Conservation (phyloP, 2,329 filamentous ascomycete genomes). For the Stylonectria norvegica region DNA sequence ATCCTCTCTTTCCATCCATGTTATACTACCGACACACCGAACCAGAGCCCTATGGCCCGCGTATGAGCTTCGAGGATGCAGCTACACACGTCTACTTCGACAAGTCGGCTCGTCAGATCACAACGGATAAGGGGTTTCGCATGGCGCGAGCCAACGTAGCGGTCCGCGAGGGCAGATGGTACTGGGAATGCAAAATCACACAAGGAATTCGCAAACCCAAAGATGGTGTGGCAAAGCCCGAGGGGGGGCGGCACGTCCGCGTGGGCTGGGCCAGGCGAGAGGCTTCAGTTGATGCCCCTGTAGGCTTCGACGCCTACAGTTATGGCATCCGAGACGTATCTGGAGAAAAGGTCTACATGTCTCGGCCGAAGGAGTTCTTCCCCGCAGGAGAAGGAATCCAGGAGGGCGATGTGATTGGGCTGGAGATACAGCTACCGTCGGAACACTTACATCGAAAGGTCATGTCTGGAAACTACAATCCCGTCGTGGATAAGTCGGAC, state of each 20-base stretch:
- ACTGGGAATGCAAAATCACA: slow-evolving; percentile 90
- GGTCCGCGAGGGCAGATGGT: slow-evolving; percentile 83
- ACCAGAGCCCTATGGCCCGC: slow-evolving; percentile 74
- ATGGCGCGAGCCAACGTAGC: slow-evolving; percentile 89
- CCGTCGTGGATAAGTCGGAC: slow-evolving; percentile 67
- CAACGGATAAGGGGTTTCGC: slow-evolving; percentile 88
- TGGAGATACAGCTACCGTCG: slow-evolving; percentile 88
- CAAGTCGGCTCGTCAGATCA: slow-evolving; percentile 70
- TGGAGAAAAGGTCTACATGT: slow-evolving; percentile 91
- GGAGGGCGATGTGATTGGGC: slow-evolving; percentile 89
- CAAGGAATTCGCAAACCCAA: slow-evolving; percentile 58
- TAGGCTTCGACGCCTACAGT: slow-evolving; percentile 87
- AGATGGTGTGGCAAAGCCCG: slow-evolving; percentile 41
- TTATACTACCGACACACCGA: slow-evolving; percentile 90
- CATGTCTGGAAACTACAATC: slow-evolving; percentile 83
- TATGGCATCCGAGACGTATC: slow-evolving; percentile 88
- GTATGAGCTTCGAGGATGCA: slow-evolving; percentile 90
- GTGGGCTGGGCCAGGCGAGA: slow-evolving; percentile 84
- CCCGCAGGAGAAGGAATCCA: slow-evolving; percentile 72
- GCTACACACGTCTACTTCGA: slow-evolving; percentile 83
- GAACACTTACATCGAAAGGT: slow-evolving; percentile 84
- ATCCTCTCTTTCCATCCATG: slow-evolving; percentile 79
- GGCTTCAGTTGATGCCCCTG: slow-evolving; percentile 76
- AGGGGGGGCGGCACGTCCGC: slow-evolving; percentile 64
- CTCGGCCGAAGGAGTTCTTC: slow-evolving; percentile 87